Evolutionary conservation across 495 filamentous ascomycete species (phyloP).

Genomic region (Sphaerosporella brunnea): DNA sequence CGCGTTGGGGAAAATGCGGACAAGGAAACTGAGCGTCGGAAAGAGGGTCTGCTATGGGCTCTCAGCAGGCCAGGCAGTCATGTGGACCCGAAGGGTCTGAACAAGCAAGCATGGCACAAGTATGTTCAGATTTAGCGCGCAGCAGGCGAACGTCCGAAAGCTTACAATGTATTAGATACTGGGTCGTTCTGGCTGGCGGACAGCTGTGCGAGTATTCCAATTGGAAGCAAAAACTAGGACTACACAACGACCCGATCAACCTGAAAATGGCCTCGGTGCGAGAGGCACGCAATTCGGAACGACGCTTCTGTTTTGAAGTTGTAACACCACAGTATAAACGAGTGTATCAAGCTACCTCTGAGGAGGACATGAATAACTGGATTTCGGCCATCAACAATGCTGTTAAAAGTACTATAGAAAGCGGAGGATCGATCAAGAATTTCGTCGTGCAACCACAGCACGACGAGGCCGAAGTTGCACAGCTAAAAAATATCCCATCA

Average conservation of each 20-base stretch:
- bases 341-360: constrained; percentile 93
- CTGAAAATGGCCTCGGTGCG: constrained; percentile 90
- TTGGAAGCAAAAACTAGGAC: constrained; percentile 92
- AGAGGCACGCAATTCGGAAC: constrained; percentile 81
- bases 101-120: constrained; percentile 99
- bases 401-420: constrained; percentile 85
- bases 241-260: constrained; percentile 98
- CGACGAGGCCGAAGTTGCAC: constrained; percentile 23
- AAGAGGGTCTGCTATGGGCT: constrained; percentile 91
- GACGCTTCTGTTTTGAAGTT: constrained; percentile 94
- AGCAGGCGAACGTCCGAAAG: too few relatives aligned
- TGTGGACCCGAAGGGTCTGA: constrained; percentile 82
- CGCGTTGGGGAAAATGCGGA: constrained; percentile 28
- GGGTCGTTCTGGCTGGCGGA: constrained; percentile 93
- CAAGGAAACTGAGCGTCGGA: constrained; percentile 39
- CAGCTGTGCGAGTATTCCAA: constrained; percentile 96
- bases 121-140: too few relatives aligned
- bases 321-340: constrained; percentile 94
- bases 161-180: constrained; percentile 47
- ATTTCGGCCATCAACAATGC: constrained; percentile 95
- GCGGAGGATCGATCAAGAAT: constrained; percentile 35
- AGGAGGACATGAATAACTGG: constrained; percentile 96
- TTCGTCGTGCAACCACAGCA: constrained; percentile 23
- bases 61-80: constrained; percentile 84
- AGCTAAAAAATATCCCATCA: constrained; percentile 34